Evolutionary conservation across 352 stramenopile species (phyloP).

Genomic region (Globisporangium middletonii): DNA sequence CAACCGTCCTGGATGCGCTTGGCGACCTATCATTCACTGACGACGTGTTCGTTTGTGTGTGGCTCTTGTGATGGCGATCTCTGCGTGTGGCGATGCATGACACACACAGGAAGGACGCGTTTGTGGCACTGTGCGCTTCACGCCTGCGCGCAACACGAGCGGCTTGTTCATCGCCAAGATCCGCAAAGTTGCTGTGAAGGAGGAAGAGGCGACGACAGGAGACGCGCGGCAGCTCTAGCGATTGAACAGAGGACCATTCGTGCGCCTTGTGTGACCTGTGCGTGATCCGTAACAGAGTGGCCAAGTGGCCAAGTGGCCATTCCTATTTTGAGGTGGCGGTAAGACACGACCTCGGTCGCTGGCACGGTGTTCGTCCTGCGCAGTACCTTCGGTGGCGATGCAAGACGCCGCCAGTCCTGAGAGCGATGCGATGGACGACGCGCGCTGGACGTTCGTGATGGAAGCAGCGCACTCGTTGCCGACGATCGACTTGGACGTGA

Average conservation of each 20-base stretch:
- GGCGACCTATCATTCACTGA: neutral
- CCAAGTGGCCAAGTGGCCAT: too few relatives aligned
- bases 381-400: too few relatives aligned
- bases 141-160: conserved; percentile 57
- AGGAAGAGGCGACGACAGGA: too few relatives aligned
- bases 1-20: neutral
- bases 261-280: too few relatives aligned
- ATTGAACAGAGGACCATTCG: too few relatives aligned
- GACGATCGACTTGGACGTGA: conserved; percentile 4
- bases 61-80: neutral
- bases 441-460: conserved; percentile 8
- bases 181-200: conserved; percentile 13
- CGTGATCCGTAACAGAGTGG: too few relatives aligned
- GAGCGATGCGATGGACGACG: neutral
- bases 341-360: too few relatives aligned
- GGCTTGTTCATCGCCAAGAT: conserved; percentile 73
- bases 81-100: neutral
- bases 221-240: too few relatives aligned
- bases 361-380: too few relatives aligned
- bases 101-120: conserved; percentile 35
- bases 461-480: conserved; percentile 3
- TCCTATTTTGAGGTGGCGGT: too few relatives aligned
- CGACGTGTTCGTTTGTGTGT: too few relatives aligned
- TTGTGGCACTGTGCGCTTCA: conserved; percentile 60
- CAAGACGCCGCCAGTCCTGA: too few relatives aligned